Evolutionary conservation across 2,329 filamentous ascomycete genomes (phyloP), one percentile per base, ranked within the genome.

Genomic region (Ambrosiella xylebori): DNA sequence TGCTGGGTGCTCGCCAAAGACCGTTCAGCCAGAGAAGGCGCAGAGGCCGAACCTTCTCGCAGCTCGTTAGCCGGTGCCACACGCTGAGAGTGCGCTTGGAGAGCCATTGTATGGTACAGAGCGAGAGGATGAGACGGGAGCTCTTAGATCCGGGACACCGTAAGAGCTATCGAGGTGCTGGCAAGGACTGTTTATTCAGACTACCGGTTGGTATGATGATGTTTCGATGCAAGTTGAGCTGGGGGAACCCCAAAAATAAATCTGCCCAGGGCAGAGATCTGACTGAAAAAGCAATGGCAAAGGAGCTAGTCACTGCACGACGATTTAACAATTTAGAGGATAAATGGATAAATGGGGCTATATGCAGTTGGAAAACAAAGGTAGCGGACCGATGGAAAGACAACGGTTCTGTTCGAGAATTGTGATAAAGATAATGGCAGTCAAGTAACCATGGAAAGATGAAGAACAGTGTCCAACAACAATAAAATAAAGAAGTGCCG

Each of bases 41-140:
- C 56, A 45, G 59, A 60, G 27, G 55, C 59, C 11, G 56, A 57
- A 7, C 45, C 56, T 17, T 57, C 56, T 5, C 57, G 57, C 19
- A 56, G 57, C 13, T 56, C 35, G 35, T 57, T 53, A 15, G 58
- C 55, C 11, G 53, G 44, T 11, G 54, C 51, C 45, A 52, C 51
- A 50, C 59, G 59, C 44, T 54, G 57, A 45, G 51, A 15, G 35
- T 59, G 58, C n/a, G 59, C 54, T 60, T 58, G 59, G 35, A 60
- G 56, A 41, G 59, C 59, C 59, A 60, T 60, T 39, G 7, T 47
- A 38, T 11, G 35, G 51, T 38, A 53, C 13, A 12, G 51, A 53
- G 15, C 13, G 17, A 52, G 11, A 13, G 49, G n/a, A 52, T 53
- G 51, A 36, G 38, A 38, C 12, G 35, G 27, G 13, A 38, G 44